Evolutionary conservation across 2,329 filamentous ascomycete genomes (phyloP).

Genomic region (Colletotrichum sublineola): DNA sequence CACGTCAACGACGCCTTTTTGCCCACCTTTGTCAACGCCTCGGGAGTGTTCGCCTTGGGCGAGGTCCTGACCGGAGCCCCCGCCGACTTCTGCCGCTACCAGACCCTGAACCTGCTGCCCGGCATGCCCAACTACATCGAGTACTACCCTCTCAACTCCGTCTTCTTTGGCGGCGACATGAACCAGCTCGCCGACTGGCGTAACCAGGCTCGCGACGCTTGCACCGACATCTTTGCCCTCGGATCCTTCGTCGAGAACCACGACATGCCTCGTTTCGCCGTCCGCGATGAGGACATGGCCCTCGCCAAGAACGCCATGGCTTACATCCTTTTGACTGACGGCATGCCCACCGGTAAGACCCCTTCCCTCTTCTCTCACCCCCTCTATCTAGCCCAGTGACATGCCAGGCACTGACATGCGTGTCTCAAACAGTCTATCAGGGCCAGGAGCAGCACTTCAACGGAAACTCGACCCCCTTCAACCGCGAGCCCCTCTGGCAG

Average conservation of each 20-base stretch:
- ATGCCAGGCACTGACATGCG: neutral
- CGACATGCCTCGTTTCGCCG: slow-evolving; percentile 64
- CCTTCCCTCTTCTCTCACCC: too few relatives aligned
- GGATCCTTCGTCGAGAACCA: slow-evolving; percentile 70
- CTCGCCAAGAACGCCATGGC: slow-evolving; percentile 72
- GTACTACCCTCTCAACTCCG: slow-evolving; percentile 52
- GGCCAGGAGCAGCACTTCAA: slow-evolving; percentile 74
- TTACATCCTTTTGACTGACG: slow-evolving; percentile 71
- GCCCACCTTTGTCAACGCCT: slow-evolving; percentile 63
- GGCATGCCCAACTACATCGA: slow-evolving; percentile 72
- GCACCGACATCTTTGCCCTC: slow-evolving; percentile 49
- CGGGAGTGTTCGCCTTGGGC: slow-evolving; percentile 72
- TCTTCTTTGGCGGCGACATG: slow-evolving; percentile 45
- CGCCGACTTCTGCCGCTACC: slow-evolving; percentile 65
- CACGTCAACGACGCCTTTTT: slow-evolving; percentile 74
- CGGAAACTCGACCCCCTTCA: slow-evolving; percentile 60
- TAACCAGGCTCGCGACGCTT: slow-evolving; percentile 32
- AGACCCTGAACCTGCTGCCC: slow-evolving; percentile 67
- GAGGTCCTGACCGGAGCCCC: slow-evolving; percentile 70
- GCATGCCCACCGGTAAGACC: slow-evolving; percentile 65
- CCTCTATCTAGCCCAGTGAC: neutral
- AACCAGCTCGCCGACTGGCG: slow-evolving; percentile 48
- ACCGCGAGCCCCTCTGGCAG: slow-evolving; percentile 72
- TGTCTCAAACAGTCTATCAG: slow-evolving; percentile 63
- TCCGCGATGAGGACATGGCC: slow-evolving; percentile 64